Base-by-base conservation (phyloP, 169 alveolate genomes). In the Plasmodium reichenowi region DNA sequence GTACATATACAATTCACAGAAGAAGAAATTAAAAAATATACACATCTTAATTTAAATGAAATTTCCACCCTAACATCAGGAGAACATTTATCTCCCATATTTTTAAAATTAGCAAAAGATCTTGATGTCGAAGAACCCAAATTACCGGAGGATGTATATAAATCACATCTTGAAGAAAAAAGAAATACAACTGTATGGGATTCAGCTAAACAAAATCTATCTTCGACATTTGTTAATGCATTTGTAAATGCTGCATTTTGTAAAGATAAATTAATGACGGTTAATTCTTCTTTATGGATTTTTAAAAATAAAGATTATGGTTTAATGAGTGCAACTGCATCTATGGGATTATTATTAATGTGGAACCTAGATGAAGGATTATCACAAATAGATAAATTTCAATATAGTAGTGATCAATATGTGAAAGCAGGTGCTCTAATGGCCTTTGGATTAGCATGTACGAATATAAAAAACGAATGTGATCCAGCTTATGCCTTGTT, bases 311-410 rank as follows among this genome's bases (percentile, higher is more conserved):
- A 98, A 89, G 99, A 97, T 29, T 95, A 95, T 74, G 99, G 99
- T 0, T 75, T 96, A 93, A 88, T 96, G 73, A 98, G 99, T 48
- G 99, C 99, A 4, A 97, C 98, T 43, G 99, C 99, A 8, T 97
- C 99, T 13, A 92, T 98, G 75, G 99, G 99, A 0, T 91, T 98
- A 88, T 83, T 99, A 52, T 93, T 96, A 87, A 94, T 98, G 78
- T 99, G 99, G 99, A 98, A 98, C 88, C 94, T 98, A 72, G 99
- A 98, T 78, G 99, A 98, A 95, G 99, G 99, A 45, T 95, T 97
- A 73, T 93, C 98, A 17, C 95, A 94, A 89, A 94, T 95, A 54
- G 95, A 96, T 91, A 98, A 97, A 90, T 98, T 96, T 93, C 99
- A 97, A 93, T 98, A 98, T 94, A 96, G 98, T 88, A 76, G 92